Conservation (phyloP, 2,329 filamentous ascomycete genomes). For the Dactylellina cionopaga region DNA sequence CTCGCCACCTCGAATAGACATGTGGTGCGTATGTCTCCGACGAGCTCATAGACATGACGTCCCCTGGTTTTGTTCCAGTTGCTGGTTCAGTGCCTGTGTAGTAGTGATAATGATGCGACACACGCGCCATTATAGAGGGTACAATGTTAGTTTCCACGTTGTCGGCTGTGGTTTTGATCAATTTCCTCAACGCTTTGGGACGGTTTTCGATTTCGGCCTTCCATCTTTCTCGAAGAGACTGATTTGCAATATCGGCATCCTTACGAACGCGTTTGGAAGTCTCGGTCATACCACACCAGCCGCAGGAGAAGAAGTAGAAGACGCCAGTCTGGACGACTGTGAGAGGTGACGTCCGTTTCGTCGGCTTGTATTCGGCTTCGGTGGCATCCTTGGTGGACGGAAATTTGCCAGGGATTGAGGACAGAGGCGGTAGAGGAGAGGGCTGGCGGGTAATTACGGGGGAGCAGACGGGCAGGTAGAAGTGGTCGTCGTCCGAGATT, state of each 20-base stretch:
- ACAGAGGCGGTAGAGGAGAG: conserved; percentile 27
- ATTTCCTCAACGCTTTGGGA: conserved; percentile 44
- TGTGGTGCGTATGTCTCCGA: conserved; percentile 38
- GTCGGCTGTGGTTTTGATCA: conserved; percentile 49
- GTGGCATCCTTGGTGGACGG: conserved; percentile 37
- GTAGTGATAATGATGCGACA: conserved; percentile 50
- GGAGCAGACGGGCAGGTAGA: conserved; percentile 50
- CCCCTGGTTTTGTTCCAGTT: conserved; percentile 11
- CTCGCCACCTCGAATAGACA: conserved; percentile 38
- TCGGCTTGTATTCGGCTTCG: conserved; percentile 39
- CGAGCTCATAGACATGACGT: conserved; percentile 49
- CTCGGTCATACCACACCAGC: conserved; percentile 51
- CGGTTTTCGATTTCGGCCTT: conserved; percentile 49
- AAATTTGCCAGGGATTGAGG: conserved; percentile 35
- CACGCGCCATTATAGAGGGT: conserved; percentile 43
- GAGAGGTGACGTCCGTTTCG: conserved; percentile 42
- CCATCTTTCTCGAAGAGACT: conserved; percentile 46
- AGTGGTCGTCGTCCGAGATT: conserved; percentile 43
- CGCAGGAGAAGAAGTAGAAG: conserved; percentile 53
- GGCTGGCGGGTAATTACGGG: conserved; percentile 49
- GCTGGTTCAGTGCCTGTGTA: conserved; percentile 42
- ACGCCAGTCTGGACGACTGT: conserved; percentile 47
- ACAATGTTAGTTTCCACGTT: conserved; percentile 52
- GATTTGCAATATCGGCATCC: conserved; percentile 41
- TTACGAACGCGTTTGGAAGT: conserved; percentile 46